phyloP scores from a whole-genome alignment of 176 grass and related monocot species.

The Eremochloa ophiuroides region DNA sequence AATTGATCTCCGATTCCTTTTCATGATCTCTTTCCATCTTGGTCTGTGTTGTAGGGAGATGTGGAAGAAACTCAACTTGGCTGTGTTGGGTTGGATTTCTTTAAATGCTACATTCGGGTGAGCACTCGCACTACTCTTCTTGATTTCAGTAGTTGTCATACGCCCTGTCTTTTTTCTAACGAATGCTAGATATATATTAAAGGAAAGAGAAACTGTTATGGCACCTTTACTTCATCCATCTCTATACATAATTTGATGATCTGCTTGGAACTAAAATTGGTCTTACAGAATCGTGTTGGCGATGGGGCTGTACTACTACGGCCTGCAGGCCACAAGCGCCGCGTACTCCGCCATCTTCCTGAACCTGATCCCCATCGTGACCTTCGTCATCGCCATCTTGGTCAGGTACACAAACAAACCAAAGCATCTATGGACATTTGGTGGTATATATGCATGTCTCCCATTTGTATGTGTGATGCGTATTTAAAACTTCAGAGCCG shows the following conservation, averaged over 20 bases:
- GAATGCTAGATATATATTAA: neutral
- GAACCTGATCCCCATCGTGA: constrained; percentile 46
- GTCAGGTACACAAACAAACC: neutral
- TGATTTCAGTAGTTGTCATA: neutral
- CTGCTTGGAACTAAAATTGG: neutral
- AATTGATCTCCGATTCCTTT: neutral
- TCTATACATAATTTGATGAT: neutral
- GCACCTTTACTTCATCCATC: neutral
- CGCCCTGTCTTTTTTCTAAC: neutral
- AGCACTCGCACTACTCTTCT: neutral
- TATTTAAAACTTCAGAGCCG: no score
- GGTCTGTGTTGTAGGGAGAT: constrained; percentile 7
- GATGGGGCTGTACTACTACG: constrained; percentile 46
- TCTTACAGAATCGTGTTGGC: constrained; percentile 15
- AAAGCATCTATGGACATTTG: neutral
- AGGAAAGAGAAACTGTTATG: neutral
- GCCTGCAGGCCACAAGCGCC: constrained; percentile 29
- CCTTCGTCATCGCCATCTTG: constrained; percentile 38
- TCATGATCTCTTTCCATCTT: neutral
- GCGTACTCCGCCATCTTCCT: constrained; percentile 30
- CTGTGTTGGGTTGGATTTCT: constrained; percentile 9
- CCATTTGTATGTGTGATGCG: no score
- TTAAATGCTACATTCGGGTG: constrained; percentile 25
- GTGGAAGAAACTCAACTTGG: constrained; percentile 17
- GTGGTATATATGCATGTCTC: neutral